Evolutionary conservation across 768 basidiomycete species (phyloP), one percentile per base, ranked within the genome.

Genomic region (Jaapia argillacea): DNA sequence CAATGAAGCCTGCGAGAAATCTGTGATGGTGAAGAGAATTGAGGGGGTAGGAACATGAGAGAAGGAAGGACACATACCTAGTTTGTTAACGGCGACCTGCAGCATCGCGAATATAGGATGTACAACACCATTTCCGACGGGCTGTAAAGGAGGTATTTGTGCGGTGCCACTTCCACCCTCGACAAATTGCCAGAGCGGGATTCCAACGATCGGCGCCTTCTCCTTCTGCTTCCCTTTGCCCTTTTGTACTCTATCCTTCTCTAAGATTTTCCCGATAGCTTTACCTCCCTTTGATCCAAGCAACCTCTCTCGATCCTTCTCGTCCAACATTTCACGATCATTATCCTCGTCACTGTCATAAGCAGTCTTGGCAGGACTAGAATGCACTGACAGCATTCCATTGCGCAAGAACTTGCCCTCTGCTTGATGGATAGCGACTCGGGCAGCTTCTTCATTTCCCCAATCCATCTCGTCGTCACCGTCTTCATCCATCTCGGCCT

Each of bases 181-280:
- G n/a, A n/a, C n/a, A n/a, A n/a, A n/a, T n/a, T n/a, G n/a, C n/a
- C n/a, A n/a, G n/a, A n/a, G n/a, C n/a, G n/a, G n/a, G 28, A 66
- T 50, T 1, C 66, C 66, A 6, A 52, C 42, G 6, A 52, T 44
- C 45, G 57, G 59, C 43, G 54, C 54, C 10, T 49, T 49, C 1
- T 51, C 52, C 23, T 53, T 54, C 18, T 47, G 59, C 7, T 55
- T 55, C 23, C 51, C 43, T 57, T 57, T 5, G 44, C 57, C 39
- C 60, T 65, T 45, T 78, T 70, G 13, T 58, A 10, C 10, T 10
- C 28, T 10, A 33, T 33, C 28, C 28, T 33, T 53, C 41, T 62
- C 54, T 28, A 79, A 54, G 28, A 79, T 69, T 41, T 61, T 64
- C 14, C 54, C 58, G 36, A 79, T 66, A 6, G 61, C 69, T 47